These are phyloP conservation scores for Rhodotorula sp. DNA, from an alignment of 1,284 basidiomycete species.

Conservation along the genomic window DNA sequence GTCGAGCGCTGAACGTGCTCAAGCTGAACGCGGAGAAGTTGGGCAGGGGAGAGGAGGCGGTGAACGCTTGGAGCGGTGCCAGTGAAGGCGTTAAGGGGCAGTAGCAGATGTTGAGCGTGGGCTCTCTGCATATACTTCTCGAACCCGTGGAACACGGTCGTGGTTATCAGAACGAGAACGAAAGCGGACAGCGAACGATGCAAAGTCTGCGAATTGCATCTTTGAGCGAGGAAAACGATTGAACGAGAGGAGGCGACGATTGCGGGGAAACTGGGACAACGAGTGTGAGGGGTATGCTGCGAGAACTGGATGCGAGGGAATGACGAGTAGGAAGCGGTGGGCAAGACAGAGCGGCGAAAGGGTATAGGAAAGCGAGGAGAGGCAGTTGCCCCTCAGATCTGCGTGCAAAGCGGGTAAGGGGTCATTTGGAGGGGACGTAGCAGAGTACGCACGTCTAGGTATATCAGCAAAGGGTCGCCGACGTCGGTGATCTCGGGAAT, in stretches of 20 bases:
- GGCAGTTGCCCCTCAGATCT: background rate
- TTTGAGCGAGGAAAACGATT: background rate
- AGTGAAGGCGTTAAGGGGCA: background rate
- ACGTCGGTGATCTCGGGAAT: conserved; percentile 94
- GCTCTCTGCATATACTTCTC: too few species aligned
- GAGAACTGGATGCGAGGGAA: background rate
- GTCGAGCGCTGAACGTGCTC: conserved; percentile 15
- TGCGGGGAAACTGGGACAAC: background rate
- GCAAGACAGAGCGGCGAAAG: background rate
- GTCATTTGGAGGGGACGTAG: background rate
- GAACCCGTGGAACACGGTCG: background rate
- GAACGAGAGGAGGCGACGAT: background rate
- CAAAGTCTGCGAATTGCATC: background rate
- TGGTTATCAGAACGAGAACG: background rate
- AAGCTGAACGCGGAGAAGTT: conserved; percentile 15
- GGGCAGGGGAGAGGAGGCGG: conserved; percentile 4
- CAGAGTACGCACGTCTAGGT: conserved; percentile 66
- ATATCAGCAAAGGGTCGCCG: conserved; percentile 86
- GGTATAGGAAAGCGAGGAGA: background rate
- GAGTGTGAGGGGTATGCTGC: background rate
- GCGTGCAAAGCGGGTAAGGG: too few species aligned
- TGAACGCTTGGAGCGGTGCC: conserved; percentile 20
- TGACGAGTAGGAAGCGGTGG: background rate
- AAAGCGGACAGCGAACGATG: background rate
- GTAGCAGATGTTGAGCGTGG: background rate